Conservation (phyloP, 1,139 yeast species). For the Yamadazyma dendronema region DNA sequence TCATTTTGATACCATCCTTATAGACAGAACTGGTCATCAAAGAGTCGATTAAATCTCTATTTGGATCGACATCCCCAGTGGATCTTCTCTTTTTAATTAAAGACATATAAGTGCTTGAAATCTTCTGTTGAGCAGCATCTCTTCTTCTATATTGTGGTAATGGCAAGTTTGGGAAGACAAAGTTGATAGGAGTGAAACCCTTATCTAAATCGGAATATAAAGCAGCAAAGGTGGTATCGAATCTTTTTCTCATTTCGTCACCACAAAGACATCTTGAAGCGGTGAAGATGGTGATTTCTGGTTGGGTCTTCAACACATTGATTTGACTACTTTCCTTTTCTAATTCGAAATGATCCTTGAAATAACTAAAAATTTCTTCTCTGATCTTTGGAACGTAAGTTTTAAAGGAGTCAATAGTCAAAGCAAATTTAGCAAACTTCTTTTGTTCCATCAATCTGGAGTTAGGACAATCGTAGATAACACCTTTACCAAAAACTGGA, state of each 20-base stretch:
- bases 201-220: conserved; percentile 90
- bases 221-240: conserved; percentile 80
- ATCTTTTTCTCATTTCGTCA: conserved; percentile 81
- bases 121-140: conserved; percentile 82
- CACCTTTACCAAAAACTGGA: conserved; percentile 97
- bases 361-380: conserved; percentile 71
- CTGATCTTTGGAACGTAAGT: conserved; percentile 84
- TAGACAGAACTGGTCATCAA: conserved; percentile 80
- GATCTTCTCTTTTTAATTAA: conserved; percentile 73
- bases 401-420: conserved; percentile 81
- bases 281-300: conserved; percentile 94
- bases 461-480: conserved; percentile 95
- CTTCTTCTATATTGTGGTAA: conserved; percentile 81
- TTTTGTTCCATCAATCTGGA: conserved; percentile 95
- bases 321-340: conserved; percentile 48
- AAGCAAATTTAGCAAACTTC: conserved; percentile 89
- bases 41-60: conserved; percentile 86
- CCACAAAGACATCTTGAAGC: conserved; percentile 92
- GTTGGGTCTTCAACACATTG: conserved; percentile 81
- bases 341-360: conserved; percentile 47
- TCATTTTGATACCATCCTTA: conserved; percentile 91
- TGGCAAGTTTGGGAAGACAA: conserved; percentile 92
- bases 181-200: conserved; percentile 95
- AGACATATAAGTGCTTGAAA: conserved; percentile 75
- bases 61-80: conserved; percentile 68